Evolutionary conservation across 768 basidiomycete species (phyloP).

Genomic region (Boletus vermiculosoides): DNA sequence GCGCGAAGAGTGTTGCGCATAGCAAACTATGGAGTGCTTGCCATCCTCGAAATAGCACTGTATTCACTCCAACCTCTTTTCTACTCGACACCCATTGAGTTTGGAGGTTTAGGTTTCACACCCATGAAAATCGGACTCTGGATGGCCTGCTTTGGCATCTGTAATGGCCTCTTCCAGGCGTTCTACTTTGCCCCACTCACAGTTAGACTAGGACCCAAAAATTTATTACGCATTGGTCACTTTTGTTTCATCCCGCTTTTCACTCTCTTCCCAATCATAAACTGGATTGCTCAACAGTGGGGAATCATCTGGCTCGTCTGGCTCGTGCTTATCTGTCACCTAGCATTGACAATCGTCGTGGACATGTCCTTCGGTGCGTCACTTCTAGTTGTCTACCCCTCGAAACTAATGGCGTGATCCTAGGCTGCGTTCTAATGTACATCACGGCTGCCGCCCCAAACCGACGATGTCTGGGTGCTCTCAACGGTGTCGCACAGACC

Average conservation of each 20-base stretch:
- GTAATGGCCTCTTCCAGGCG: conserved; percentile 33
- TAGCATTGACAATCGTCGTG: conserved; percentile 20
- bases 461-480: conserved; percentile 62
- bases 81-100: conserved; percentile 36
- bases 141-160: conserved; percentile 36
- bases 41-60: conserved; percentile 36
- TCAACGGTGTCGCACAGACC: conserved; percentile 50
- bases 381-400: neutral
- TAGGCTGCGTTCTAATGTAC: conserved; percentile 70
- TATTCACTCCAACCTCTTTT: conserved; percentile 40
- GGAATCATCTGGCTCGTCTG: conserved; percentile 28
- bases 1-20: conserved; percentile 32
- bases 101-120: conserved; percentile 38
- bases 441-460: conserved; percentile 67
- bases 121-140: conserved; percentile 37
- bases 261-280: conserved; percentile 32
- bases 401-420: neutral
- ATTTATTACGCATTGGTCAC: conserved; percentile 29
- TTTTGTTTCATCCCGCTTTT: conserved; percentile 31
- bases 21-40: conserved; percentile 38
- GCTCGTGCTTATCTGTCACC: conserved; percentile 27
- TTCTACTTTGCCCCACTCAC: conserved; percentile 34
- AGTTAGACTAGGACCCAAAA: conserved; percentile 31
- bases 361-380: conserved; percentile 36
- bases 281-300: conserved; percentile 25